Conservation (phyloP, 2,329 filamentous ascomycete species). For the Neodidymelliopsis sp. region DNA sequence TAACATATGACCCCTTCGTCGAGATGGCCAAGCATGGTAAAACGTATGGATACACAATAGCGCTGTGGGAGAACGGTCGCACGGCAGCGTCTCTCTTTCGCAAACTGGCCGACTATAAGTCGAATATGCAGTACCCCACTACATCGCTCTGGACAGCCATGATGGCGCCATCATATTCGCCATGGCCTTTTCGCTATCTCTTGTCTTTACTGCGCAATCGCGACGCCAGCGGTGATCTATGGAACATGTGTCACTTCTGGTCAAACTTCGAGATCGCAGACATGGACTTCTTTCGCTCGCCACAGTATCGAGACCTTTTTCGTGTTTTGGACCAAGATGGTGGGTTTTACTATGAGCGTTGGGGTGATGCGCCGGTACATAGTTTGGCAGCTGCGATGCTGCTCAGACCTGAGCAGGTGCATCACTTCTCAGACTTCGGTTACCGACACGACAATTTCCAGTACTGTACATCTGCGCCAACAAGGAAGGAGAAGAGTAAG, state of each 20-base stretch:
- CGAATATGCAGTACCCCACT: constrained; percentile 7
- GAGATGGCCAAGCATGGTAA: constrained; percentile 97
- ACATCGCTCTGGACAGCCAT: constrained; percentile 26
- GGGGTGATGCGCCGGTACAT: constrained; percentile 96
- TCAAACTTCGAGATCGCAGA: constrained; percentile 96
- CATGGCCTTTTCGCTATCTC: constrained; percentile 24
- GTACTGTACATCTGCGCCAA: constrained; percentile 17
- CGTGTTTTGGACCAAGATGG: constrained; percentile 67
- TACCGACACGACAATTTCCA: constrained; percentile 66
- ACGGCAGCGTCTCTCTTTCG: constrained; percentile 71
- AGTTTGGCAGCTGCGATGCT: constrained; percentile 89
- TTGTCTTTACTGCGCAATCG: constrained; percentile 55
- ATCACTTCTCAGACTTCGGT: constrained; percentile 97
- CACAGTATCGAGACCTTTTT: constrained; percentile 91
- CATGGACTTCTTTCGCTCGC: constrained; percentile 86
- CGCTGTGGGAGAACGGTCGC: constrained; percentile 89
- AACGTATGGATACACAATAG: constrained; percentile 96
- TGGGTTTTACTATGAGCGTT: constrained; percentile 50
- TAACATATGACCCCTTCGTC: constrained; percentile 95
- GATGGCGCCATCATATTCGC: constrained; percentile 20
- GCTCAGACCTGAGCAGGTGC: constrained; percentile 83
- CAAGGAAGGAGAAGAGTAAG: constrained; percentile 5
- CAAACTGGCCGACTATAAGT: constrained; percentile 25
- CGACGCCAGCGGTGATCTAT: constrained; percentile 80
- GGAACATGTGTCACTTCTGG: constrained; percentile 98